phyloP scores from a whole-genome alignment of 768 basidiomycete genomes.

The Udeniomyces megalosporus region DNA sequence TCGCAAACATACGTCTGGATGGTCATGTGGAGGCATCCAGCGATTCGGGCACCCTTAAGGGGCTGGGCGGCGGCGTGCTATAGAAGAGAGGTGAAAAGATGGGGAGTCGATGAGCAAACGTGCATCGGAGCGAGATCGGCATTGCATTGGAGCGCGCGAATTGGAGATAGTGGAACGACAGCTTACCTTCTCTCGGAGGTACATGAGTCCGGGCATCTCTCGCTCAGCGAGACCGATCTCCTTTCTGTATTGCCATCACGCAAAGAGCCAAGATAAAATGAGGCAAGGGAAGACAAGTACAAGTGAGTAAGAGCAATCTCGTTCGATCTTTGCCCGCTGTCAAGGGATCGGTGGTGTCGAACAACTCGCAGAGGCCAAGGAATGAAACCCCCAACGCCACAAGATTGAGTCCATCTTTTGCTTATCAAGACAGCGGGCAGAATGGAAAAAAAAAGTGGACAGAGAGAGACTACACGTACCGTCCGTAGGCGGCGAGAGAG shows the following conservation, averaged over 20 bases:
- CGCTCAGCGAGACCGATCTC: slow-evolving; percentile 95
- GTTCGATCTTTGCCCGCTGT: too few relatives aligned
- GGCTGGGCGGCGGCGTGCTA: slow-evolving; percentile 69
- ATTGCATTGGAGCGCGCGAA: neutral
- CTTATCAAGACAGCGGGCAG: neutral
- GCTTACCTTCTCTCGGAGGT: slow-evolving; percentile 65
- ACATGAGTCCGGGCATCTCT: slow-evolving; percentile 66
- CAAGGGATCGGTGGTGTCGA: too few relatives aligned
- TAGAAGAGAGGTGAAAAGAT: neutral
- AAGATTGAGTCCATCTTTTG: neutral
- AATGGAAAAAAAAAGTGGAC: neutral
- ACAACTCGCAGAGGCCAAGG: too few relatives aligned
- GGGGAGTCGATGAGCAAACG: neutral
- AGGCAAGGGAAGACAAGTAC: neutral
- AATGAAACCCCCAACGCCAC: neutral
- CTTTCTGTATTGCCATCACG: slow-evolving; percentile 40
- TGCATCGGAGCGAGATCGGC: slow-evolving; percentile 11
- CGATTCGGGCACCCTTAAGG: slow-evolving; percentile 84
- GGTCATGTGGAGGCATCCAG: slow-evolving; percentile 89
- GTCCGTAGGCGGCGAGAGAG: slow-evolving; percentile 81
- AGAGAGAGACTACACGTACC: neutral
- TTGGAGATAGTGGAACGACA: slow-evolving; percentile 8
- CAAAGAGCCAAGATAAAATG: neutral
- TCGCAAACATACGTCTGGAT: slow-evolving; percentile 14
- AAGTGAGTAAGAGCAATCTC: neutral